Conservation (phyloP, 2,329 filamentous ascomycete genomes). For the Coniosporium tulheliwenetii region DNA sequence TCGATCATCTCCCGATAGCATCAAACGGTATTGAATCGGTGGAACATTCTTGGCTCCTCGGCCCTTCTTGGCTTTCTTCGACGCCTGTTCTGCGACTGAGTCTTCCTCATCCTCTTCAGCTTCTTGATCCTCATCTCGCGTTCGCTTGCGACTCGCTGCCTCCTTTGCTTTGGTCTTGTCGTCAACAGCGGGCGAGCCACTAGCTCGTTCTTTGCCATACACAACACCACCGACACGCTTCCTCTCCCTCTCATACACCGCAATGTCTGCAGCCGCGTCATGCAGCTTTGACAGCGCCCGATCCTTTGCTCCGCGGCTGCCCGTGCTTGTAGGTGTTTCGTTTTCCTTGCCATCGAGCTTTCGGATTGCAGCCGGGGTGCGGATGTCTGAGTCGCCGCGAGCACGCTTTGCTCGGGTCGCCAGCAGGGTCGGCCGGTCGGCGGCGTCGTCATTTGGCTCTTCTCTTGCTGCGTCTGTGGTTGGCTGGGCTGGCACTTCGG, state of each 20-base stretch:
- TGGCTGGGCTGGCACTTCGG: background rate
- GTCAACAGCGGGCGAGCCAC: conserved; percentile 16
- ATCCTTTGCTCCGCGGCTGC: conserved; percentile 75
- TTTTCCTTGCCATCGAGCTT: conserved; percentile 55
- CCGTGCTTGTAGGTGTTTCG: conserved; percentile 59
- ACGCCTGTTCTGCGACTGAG: conserved; percentile 23
- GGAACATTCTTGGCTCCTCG: conserved; percentile 42
- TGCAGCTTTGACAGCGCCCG: conserved; percentile 67
- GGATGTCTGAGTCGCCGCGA: conserved; percentile 1
- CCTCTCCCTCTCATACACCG: conserved; percentile 82
- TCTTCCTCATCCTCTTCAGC: conserved; percentile 10
- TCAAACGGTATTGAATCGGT: conserved; percentile 55
- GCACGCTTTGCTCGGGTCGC: conserved; percentile 1
- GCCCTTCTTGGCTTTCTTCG: conserved; percentile 30
- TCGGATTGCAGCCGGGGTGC: conserved; percentile 11
- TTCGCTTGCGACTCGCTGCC: conserved; percentile 26
- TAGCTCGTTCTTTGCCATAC: conserved; percentile 36
- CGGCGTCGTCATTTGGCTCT: background rate
- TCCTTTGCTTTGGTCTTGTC: conserved; percentile 21
- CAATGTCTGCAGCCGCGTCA: conserved; percentile 67
- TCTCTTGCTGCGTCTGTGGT: background rate
- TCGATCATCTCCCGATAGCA: conserved; percentile 69
- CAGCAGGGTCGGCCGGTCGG: background rate
- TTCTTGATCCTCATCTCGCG: conserved; percentile 27
- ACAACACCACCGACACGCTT: conserved; percentile 59